phyloP scores from a whole-genome alignment of 2,329 filamentous ascomycete species.

The Botrytis pseudocinerea region DNA sequence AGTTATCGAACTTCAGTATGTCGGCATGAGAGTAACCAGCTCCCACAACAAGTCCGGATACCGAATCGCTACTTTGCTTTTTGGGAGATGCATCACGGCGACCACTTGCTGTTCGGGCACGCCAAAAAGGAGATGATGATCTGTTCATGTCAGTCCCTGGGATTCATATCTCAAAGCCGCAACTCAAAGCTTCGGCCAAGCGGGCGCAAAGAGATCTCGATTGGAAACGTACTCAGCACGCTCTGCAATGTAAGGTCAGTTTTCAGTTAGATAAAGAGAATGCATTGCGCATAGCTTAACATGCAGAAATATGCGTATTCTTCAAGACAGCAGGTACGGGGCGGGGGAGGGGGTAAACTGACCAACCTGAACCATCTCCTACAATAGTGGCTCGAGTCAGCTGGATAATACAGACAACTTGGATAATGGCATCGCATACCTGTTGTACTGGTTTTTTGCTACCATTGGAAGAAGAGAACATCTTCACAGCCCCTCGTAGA shows the following conservation, averaged over 20 bases:
- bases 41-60: conserved; percentile 76
- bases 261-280: background rate
- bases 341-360: conserved; percentile 55
- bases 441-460: conserved; percentile 71
- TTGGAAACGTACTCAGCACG: conserved; percentile 23
- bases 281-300: conserved; percentile 2
- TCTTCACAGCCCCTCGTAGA: conserved; percentile 39
- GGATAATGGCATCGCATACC: conserved; percentile 51
- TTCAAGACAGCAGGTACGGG: conserved; percentile 5
- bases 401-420: conserved; percentile 21
- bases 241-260: conserved; percentile 11
- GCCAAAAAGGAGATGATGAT: conserved; percentile 88
- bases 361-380: conserved; percentile 99
- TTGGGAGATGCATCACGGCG: conserved; percentile 55
- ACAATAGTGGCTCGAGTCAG: conserved; percentile 35
- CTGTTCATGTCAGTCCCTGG: conserved; percentile 49
- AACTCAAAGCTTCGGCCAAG: conserved; percentile 19
- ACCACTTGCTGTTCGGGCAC: conserved; percentile 56
- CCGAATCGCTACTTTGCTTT: conserved; percentile 54
- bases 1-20: conserved; percentile 80
- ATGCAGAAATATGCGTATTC: background rate
- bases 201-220: conserved; percentile 17
- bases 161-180: background rate
- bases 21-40: conserved; percentile 96
- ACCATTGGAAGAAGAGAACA: conserved; percentile 65